Percentiles rank a stretch among this genome's conserved stretches.
These are phyloP conservation scores for Neurospora africana DNA, from an alignment of 495 filamentous ascomycete species.

Conservation along the genomic window DNA sequence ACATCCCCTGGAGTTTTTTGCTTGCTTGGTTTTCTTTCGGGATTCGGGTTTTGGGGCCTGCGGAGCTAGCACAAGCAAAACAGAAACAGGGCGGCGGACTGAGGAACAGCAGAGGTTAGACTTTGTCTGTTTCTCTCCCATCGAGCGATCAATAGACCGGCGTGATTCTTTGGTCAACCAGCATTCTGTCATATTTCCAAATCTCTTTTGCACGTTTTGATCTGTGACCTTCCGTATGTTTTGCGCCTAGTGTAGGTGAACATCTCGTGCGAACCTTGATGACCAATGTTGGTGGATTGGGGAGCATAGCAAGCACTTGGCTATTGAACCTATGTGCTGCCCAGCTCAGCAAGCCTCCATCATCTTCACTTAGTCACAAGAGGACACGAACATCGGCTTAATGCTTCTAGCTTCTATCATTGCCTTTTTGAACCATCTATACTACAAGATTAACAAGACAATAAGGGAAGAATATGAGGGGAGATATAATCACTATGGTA, in stretches of 20 bases:
- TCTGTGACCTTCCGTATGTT: neutral
- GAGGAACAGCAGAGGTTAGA: neutral
- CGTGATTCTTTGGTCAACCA: neutral
- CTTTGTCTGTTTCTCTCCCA: neutral
- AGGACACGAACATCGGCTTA: neutral
- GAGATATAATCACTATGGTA: constrained; percentile 15
- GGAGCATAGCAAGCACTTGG: neutral
- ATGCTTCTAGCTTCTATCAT: constrained; percentile 12
- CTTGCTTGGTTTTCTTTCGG: neutral
- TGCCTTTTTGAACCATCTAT: constrained; percentile 21
- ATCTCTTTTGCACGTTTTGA: neutral
- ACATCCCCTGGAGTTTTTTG: neutral
- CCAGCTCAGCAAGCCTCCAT: neutral
- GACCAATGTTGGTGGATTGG: neutral
- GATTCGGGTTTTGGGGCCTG: neutral
- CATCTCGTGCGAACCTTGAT: neutral
- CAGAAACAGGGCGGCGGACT: neutral
- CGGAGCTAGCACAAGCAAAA: neutral
- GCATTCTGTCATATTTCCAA: neutral
- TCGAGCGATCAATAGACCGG: neutral
- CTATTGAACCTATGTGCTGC: neutral
- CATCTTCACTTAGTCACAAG: neutral
- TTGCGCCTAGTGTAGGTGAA: neutral
- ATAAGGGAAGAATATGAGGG: constrained; percentile 21
- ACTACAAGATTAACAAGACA: constrained; percentile 23